Evolutionary conservation across 257 asterid genomes (phyloP).

Genomic region (Henckelia pumila): DNA sequence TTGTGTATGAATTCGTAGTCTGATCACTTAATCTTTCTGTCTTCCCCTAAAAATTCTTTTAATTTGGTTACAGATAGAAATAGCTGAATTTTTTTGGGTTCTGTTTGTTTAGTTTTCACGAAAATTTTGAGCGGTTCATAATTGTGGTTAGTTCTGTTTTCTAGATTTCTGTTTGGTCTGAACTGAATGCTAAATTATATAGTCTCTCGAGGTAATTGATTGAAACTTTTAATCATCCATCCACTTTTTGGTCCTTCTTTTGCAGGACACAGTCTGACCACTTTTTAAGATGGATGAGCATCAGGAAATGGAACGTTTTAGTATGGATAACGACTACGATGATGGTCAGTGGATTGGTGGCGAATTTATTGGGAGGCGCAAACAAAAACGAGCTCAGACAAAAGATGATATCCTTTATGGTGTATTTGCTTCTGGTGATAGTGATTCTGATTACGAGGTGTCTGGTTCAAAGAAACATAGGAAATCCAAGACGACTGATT

Average conservation of each 20-base stretch:
- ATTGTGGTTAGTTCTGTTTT: no score
- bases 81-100: no score
- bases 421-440: slow-evolving; percentile 69
- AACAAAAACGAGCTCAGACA: slow-evolving; percentile 58
- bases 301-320: slow-evolving; percentile 80
- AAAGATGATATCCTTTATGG: slow-evolving; percentile 78
- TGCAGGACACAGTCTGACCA: slow-evolving; percentile 15
- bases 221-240: neutral
- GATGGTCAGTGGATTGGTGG: slow-evolving; percentile 73
- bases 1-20: no score
- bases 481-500: slow-evolving; percentile 58
- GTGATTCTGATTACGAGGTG: slow-evolving; percentile 69
- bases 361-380: slow-evolving; percentile 59
- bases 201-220: neutral
- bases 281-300: slow-evolving; percentile 58
- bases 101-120: no score
- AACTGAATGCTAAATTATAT: no score
- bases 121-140: no score
- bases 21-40: no score
- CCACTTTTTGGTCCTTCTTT: neutral
- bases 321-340: slow-evolving; percentile 79
- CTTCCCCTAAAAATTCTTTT: no score
- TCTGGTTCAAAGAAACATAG: slow-evolving; percentile 63
- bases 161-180: no score
- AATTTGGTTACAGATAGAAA: no score